Percentiles rank a stretch among this genome's conserved stretches.
phyloP scores from a whole-genome alignment of 2,329 filamentous ascomycete genomes.

The Pseudocercospora pini-densiflorae region DNA sequence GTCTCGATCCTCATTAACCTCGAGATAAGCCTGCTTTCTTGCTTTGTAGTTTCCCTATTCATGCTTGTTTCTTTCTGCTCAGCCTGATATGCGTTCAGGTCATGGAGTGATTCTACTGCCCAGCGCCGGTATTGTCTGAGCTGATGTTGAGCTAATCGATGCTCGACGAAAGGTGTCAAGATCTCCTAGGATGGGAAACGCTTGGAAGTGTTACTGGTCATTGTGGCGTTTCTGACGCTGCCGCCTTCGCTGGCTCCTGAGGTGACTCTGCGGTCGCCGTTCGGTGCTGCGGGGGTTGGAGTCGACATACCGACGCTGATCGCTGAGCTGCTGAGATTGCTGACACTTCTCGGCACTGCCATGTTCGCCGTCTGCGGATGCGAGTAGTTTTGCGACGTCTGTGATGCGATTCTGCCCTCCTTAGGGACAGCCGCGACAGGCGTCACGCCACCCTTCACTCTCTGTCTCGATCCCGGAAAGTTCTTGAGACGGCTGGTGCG shows the following conservation, averaged over 20 bases:
- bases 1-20: slow-evolving; percentile 3
- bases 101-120: not conserved
- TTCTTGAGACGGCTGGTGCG: slow-evolving; percentile 63
- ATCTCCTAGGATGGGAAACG: not conserved
- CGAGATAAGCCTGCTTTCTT: slow-evolving; percentile 4
- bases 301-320: not conserved
- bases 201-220: not conserved
- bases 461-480: slow-evolving; percentile 32
- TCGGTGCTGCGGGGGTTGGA: not conserved
- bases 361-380: slow-evolving; percentile 10
- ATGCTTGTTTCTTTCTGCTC: not conserved
- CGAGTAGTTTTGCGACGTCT: slow-evolving; percentile 19
- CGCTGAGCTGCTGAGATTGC: slow-evolving; percentile 12
- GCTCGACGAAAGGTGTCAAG: not conserved
- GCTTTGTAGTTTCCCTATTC: not conserved
- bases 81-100: not conserved
- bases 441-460: slow-evolving; percentile 42
- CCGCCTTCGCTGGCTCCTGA: not conserved
- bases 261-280: not conserved
- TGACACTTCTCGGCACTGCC: slow-evolving; percentile 26
- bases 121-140: not conserved
- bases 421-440: slow-evolving; percentile 40
- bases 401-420: slow-evolving; percentile 33
- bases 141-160: not conserved
- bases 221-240: not conserved